Evolutionary conservation across 306 rosid genomes (phyloP), one percentile per base, ranked within the genome.

Genomic region (Pterocarpus santalinus): DNA sequence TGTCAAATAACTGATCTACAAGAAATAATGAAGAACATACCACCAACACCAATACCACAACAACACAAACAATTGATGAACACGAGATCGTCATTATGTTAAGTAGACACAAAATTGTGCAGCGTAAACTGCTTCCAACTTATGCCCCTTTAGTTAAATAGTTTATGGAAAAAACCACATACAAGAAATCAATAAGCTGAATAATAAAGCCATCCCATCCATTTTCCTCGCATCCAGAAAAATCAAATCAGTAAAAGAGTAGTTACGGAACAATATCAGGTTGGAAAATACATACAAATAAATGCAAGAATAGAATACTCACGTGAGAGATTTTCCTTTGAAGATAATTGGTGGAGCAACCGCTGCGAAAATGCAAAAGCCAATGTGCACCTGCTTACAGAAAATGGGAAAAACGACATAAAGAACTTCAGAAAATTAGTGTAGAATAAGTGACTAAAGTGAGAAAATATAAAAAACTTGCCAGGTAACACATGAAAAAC

Each of bases 331-430:
- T 85, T 83, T 90, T 71, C 99, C 99, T 83, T 85, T 89, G 73
- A 88, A 92, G 85, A 93, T 70, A 81, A 93, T 81, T 68, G 98
- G 98, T 81, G 98, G 98, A 83, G 99, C 97, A 80, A 93, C 88
- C 57, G 97, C 85, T 58, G 90, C 87, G 10, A 89, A 93, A 86
- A 92, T 17, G 85, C 99, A 95, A 72, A 91, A 95, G 79, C 34
- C 88, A 86, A 95, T 95, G 81, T 93, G 99, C 84, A 91, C 3
- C 98, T 95, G 90, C 83, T 83, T 63, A 72, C 33, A 52, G 72
- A 73, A 86, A 87, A 81, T 17, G 3, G 77, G 62, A n/a, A 82
- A 75, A 79, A 71, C 13, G 46, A 76, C 78, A 71, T 81, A 0
- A 53, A 81, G 81, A 41, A 71, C 79, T 60, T 60, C 5, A 60